A percentile compares a stretch with the other conserved stretches of the same genome.
Conservation (phyloP, 495 filamentous ascomycete species). For the Chaetomium fimeti region DNA sequence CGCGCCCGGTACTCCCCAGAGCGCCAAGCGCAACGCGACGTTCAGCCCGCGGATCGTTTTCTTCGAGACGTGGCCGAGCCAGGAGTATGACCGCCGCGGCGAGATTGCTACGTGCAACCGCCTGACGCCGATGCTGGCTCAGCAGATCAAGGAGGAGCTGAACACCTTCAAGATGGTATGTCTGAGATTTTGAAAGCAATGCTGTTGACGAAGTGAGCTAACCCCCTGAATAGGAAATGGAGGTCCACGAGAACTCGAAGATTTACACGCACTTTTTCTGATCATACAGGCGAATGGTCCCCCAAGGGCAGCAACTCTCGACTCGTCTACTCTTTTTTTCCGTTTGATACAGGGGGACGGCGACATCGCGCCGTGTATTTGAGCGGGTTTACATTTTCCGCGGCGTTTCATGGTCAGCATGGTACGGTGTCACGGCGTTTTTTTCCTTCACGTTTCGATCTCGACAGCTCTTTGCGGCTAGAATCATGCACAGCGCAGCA, state of each 20-base stretch:
- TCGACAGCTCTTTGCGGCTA: conserved; percentile 33
- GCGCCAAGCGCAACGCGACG: conserved; percentile 70
- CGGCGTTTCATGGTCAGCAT: conserved; percentile 46
- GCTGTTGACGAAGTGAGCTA: conserved; percentile 23
- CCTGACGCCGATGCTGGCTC: conserved; percentile 91
- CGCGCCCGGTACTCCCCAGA: conserved; percentile 71
- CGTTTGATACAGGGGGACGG: conserved; percentile 19
- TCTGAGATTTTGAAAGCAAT: not conserved
- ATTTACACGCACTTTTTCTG: conserved; percentile 99
- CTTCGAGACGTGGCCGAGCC: conserved; percentile 91
- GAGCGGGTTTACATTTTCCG: conserved; percentile 38
- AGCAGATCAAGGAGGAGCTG: conserved; percentile 99
- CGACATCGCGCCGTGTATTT: conserved; percentile 42
- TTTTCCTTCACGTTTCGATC: conserved; percentile 20
- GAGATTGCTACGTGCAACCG: conserved; percentile 98
- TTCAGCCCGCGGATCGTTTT: conserved; percentile 95
- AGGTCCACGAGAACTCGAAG: conserved; percentile 97
- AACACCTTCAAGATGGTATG: conserved; percentile 98
- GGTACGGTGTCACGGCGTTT: conserved; percentile 55
- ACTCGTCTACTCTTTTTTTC: conserved; percentile 39
- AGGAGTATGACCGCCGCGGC: conserved; percentile 93
- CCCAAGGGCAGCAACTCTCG: conserved; percentile 29
- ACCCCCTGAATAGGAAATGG: conserved; percentile 77
- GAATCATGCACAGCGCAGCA: conserved; percentile 35
- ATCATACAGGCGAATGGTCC: conserved; percentile 41